Evolutionary conservation across 2,329 filamentous ascomycete species (phyloP).

Genomic region (Botrytis byssoidea): DNA sequence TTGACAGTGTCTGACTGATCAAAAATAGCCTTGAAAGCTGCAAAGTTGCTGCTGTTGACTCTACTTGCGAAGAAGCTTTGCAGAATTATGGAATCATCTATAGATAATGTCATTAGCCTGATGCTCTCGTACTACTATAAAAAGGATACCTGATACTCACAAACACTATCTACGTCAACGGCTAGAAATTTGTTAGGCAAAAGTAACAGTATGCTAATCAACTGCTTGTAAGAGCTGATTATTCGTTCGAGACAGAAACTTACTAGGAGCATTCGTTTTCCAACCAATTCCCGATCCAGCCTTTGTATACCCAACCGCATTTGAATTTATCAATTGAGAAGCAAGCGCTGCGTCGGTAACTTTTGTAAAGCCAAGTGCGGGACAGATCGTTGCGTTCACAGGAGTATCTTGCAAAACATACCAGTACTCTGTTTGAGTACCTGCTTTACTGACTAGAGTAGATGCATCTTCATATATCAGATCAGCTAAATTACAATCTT

Average conservation of each 20-base stretch:
- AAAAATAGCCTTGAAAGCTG: constrained; percentile 9
- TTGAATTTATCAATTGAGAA: constrained; percentile 10
- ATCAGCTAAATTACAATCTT: background rate
- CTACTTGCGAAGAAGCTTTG: constrained; percentile 1
- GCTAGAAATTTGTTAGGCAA: background rate
- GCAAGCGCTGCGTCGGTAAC: background rate
- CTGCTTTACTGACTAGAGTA: constrained; percentile 1
- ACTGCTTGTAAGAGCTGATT: too few species aligned
- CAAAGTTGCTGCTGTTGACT: constrained; percentile 6
- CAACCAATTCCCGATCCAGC: background rate
- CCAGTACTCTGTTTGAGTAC: constrained; percentile 3
- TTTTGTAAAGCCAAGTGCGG: background rate
- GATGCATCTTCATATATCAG: background rate
- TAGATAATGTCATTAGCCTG: background rate
- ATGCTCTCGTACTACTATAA: background rate
- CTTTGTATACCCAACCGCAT: constrained; percentile 9
- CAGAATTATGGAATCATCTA: constrained; percentile 13
- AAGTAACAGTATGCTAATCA: background rate
- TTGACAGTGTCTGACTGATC: background rate
- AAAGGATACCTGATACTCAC: background rate
- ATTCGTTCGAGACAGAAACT: background rate
- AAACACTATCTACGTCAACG: constrained; percentile 11
- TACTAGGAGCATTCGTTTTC: background rate
- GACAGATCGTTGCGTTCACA: background rate
- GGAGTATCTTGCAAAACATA: constrained; percentile 4